A percentile compares a stretch with the other conserved stretches of the same genome.
These are phyloP conservation scores for Zalaria sp. DNA, from an alignment of 2,329 filamentous ascomycete genomes.

Conservation along the genomic window DNA sequence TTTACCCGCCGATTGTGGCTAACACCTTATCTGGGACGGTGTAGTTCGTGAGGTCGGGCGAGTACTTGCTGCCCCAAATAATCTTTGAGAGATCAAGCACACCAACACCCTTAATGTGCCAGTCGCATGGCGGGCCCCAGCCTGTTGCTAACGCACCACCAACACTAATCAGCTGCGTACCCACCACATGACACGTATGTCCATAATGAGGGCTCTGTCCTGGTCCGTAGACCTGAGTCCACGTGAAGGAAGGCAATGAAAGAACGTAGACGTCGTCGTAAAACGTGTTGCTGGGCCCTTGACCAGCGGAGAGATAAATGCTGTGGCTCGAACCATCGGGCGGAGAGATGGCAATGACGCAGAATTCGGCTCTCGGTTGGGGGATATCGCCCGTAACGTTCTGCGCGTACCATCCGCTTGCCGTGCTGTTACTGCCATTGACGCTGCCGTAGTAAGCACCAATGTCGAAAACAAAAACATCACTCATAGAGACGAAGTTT, in stretches of 20 bases:
- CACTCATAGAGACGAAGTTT: neutral
- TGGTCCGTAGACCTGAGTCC: slow-evolving; percentile 23
- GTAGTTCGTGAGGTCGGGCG: neutral
- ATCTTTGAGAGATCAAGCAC: slow-evolving; percentile 1
- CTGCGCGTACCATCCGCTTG: slow-evolving; percentile 29
- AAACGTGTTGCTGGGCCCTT: slow-evolving; percentile 17
- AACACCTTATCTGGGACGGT: neutral
- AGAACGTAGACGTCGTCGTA: slow-evolving; percentile 33
- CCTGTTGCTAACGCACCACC: slow-evolving; percentile 16
- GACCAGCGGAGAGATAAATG: slow-evolving; percentile 35
- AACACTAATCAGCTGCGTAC: slow-evolving; percentile 27
- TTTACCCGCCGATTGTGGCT: neutral
- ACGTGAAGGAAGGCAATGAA: slow-evolving; percentile 31
- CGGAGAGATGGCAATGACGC: slow-evolving; percentile 25
- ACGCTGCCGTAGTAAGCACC: neutral
- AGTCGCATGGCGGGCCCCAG: neutral
- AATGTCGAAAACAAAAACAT: slow-evolving; percentile 1
- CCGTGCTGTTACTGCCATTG: slow-evolving; percentile 9
- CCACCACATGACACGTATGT: slow-evolving; percentile 28
- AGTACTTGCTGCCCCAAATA: slow-evolving; percentile 1
- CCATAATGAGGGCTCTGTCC: slow-evolving; percentile 23
- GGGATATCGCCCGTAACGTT: slow-evolving; percentile 27
- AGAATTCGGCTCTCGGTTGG: slow-evolving; percentile 28
- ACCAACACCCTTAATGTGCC: slow-evolving; percentile 2
- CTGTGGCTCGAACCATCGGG: slow-evolving; percentile 33